A percentile compares a stretch with the other conserved stretches of the same genome.
Evolutionary conservation across 768 basidiomycete genomes (phyloP).

Genomic region (Suillus bovinus): DNA sequence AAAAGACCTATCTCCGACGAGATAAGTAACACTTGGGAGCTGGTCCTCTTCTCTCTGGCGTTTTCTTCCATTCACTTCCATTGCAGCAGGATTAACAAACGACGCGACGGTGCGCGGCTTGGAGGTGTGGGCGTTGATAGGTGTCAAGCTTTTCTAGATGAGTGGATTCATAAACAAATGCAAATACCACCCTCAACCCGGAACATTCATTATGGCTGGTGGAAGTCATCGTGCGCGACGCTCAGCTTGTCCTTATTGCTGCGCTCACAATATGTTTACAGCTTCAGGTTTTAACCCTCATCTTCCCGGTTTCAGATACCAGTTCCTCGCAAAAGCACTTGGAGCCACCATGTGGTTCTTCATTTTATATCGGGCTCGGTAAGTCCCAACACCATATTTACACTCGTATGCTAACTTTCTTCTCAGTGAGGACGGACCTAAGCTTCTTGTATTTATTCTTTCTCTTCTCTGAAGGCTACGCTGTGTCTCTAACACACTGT

Average conservation of each 20-base stretch:
- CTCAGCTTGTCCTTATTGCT: background rate
- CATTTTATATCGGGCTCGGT: constrained; percentile 96
- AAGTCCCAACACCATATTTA: constrained; percentile 31
- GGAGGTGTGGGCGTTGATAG: constrained; percentile 1
- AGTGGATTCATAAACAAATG: constrained; percentile 18
- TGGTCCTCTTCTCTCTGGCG: constrained; percentile 23
- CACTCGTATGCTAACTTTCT: constrained; percentile 6
- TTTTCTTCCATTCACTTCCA: constrained; percentile 23
- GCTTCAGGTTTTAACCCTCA: constrained; percentile 88
- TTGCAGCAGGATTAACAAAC: constrained; percentile 14
- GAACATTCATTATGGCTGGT: constrained; percentile 35
- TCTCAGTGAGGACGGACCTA: constrained; percentile 72
- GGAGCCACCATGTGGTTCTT: constrained; percentile 99
- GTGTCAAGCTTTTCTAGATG: constrained; percentile 2
- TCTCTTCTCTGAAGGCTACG: background rate
- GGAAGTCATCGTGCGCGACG: constrained; percentile 27
- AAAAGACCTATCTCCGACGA: constrained; percentile 36
- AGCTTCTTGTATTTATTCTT: constrained; percentile 55
- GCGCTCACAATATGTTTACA: constrained; percentile 24
- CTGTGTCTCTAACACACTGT: constrained; percentile 4
- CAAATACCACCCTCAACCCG: constrained; percentile 24
- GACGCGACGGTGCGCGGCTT: background rate
- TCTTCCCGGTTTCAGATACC: constrained; percentile 74
- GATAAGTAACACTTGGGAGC: constrained; percentile 38
- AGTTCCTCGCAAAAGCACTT: constrained; percentile 78